phyloP scores from a whole-genome alignment of 148 eudicot genomes.

The Cornus kousa region DNA sequence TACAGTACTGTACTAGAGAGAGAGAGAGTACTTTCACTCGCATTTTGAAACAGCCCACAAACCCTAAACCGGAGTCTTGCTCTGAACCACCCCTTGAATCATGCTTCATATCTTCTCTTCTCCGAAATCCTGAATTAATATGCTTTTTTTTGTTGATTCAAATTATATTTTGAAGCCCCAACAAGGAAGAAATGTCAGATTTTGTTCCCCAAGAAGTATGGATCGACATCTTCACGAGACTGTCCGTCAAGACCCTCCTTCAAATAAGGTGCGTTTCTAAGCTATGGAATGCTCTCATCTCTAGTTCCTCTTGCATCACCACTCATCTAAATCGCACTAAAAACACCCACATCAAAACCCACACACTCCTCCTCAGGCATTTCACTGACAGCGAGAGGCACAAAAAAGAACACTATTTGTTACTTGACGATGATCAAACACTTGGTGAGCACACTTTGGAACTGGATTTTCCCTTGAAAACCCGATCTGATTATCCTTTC shows the following conservation, averaged over 20 bases:
- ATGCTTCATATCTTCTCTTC: neutral
- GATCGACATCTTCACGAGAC: conserved; percentile 5
- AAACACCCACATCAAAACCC: neutral
- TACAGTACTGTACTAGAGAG: too few species aligned
- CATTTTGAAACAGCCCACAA: neutral
- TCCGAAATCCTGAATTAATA: neutral
- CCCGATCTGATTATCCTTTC: neutral
- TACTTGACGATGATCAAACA: neutral
- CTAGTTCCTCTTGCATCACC: neutral
- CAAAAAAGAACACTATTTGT: conserved; percentile 12
- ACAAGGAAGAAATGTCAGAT: neutral
- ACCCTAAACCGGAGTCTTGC: neutral
- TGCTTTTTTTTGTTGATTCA: neutral
- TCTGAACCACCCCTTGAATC: neutral
- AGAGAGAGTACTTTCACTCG: too few species aligned
- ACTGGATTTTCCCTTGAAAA: conserved; percentile 13
- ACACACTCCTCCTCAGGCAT: conserved; percentile 1
- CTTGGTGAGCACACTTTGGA: neutral
- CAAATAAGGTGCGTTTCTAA: neutral
- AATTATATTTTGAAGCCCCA: neutral
- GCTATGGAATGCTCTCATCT: neutral
- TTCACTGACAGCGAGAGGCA: neutral
- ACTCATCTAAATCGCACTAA: neutral
- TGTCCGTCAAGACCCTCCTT: neutral
- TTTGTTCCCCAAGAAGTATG: neutral